Evolutionary conservation across 768 basidiomycete species (phyloP).

Genomic region (Lactarius sanguifluus): DNA sequence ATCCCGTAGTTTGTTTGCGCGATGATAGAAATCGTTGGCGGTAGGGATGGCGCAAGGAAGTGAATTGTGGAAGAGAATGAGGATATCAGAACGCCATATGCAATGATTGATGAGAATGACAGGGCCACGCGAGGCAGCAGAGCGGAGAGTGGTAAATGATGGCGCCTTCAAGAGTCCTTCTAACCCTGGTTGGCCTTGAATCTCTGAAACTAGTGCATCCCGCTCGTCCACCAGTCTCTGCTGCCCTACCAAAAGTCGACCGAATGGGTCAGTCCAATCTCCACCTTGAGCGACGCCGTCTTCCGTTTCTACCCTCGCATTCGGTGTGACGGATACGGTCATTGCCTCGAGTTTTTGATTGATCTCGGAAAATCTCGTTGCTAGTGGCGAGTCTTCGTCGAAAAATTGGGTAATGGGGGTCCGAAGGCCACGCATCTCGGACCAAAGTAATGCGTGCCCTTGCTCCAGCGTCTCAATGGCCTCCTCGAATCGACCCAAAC

Average conservation of each 20-base stretch:
- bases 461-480: slow-evolving; percentile 1
- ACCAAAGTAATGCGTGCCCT: background rate
- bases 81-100: no score
- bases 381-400: background rate
- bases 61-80: no score
- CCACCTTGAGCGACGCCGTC: no score
- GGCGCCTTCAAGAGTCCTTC: background rate
- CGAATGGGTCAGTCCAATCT: background rate
- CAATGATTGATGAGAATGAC: no score
- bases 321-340: no score
- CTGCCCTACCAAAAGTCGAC: no score
- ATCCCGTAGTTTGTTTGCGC: background rate
- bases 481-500: background rate
- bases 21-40: background rate
- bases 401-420: background rate
- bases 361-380: background rate
- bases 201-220: background rate
- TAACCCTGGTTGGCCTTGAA: background rate
- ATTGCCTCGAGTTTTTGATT: no score
- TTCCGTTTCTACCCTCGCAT: no score
- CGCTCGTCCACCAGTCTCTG: no score
- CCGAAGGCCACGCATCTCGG: background rate
- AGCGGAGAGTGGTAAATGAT: background rate
- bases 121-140: no score
- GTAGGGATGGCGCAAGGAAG: background rate